Evolutionary conservation across 2,329 filamentous ascomycete species (phyloP), one percentile per base, ranked within the genome.

Genomic region (Stachybotrys echinatus): DNA sequence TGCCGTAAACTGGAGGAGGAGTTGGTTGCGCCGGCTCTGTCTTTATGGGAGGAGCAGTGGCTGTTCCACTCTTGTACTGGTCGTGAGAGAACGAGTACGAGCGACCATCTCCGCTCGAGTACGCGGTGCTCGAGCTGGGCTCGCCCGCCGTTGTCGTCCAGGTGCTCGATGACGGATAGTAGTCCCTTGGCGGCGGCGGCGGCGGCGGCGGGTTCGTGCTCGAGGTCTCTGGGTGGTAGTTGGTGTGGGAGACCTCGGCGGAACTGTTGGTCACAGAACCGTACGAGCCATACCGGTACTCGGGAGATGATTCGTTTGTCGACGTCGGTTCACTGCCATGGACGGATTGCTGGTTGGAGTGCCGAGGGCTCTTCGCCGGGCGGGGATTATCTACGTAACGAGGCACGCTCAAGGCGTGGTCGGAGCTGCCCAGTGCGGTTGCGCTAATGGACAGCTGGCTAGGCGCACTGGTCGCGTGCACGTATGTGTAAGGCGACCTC

Each of bases 331-430:
- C 68, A 12, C 66, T 64, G 57, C 74, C 76, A 51, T 79, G 76
- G 31, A 81, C 69, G 1, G 79, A 80, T 47, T 76, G 75, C 54
- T 82, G 76, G 60, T 71, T 75, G 12, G 67, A 69, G 52, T 81
- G 75, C 3, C 80, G 74, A 1, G 80, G 77, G 56, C 77, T 80
- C 64, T 83, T 83, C 37, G 74, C 66, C 17, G 80, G 77, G 20
- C 80, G 73, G 6, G 75, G 71, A 55, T 76, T 79, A 59, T 83
- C 80, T 45, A 83, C 72, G 57, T 82, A 83, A 54, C 80, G 72
- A 12, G 80, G 79, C 43, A 83, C 74, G 57, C 69, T 79, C 49
- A 81, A 69, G 19, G 69, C 69, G 51, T 67, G 71, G 48, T 78
- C 75, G 2, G 71, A 62, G 45, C 60, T 60, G 37, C 66, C 61